Conservation (phyloP, 495 filamentous ascomycete genomes). For the Annulohypoxylon bovei region DNA sequence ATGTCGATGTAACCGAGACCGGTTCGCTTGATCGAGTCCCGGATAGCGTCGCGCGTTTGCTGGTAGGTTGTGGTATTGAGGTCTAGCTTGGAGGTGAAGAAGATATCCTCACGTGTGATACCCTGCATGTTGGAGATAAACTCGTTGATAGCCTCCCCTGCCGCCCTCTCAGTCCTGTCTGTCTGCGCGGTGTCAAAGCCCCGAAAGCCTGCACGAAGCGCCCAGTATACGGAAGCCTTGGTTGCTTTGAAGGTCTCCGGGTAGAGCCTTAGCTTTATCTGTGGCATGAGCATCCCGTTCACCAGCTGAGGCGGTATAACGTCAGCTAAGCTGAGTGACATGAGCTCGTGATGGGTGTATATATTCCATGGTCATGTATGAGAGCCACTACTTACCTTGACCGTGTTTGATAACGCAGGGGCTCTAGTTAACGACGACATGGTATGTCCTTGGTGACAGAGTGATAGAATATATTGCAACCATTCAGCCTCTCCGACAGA, state of each 20-base stretch:
- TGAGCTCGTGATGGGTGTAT: background rate
- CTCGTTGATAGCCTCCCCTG: slow-evolving; percentile 64
- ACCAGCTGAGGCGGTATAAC: slow-evolving; percentile 54
- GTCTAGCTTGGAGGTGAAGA: slow-evolving; percentile 74
- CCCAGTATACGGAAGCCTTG: slow-evolving; percentile 57
- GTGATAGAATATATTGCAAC: no score
- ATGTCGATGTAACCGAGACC: slow-evolving; percentile 75
- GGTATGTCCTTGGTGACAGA: no score
- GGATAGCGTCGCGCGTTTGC: slow-evolving; percentile 64
- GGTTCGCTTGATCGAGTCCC: slow-evolving; percentile 61
- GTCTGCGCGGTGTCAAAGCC: slow-evolving; percentile 70
- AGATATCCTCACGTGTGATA: slow-evolving; percentile 67
- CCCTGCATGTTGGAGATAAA: slow-evolving; percentile 58
- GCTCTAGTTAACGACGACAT: slow-evolving; percentile 18
- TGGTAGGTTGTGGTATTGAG: slow-evolving; percentile 66
- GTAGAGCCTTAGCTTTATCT: slow-evolving; percentile 74
- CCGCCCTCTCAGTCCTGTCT: slow-evolving; percentile 71
- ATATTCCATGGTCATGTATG: background rate
- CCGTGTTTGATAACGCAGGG: slow-evolving; percentile 27
- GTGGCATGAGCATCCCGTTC: slow-evolving; percentile 69
- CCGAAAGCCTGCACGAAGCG: slow-evolving; percentile 58
- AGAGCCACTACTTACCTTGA: slow-evolving; percentile 24
- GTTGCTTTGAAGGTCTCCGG: slow-evolving; percentile 64
- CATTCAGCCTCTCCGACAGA: no score
- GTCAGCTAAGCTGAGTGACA: slow-evolving; percentile 41